Conservation (phyloP, 2,329 filamentous ascomycete species). For the Neophaeococcomyces mojaviensis region DNA sequence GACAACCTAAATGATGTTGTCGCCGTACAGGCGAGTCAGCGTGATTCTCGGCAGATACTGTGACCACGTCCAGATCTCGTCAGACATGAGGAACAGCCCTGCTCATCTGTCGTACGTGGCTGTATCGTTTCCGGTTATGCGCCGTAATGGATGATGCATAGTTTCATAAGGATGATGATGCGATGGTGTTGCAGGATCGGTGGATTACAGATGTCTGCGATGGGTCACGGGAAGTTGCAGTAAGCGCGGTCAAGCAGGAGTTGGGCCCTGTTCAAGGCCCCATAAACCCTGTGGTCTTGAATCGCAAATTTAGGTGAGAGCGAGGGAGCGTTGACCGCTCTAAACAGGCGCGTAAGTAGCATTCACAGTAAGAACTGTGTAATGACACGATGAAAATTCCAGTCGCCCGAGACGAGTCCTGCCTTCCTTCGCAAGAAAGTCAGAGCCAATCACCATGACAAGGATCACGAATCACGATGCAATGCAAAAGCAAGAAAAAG, state of each 20-base stretch:
- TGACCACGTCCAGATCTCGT: too few relatives aligned
- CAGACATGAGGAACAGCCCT: too few relatives aligned
- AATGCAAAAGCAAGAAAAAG: too few relatives aligned
- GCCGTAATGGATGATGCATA: not conserved
- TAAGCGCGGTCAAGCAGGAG: constrained; percentile 1
- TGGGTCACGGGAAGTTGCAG: constrained; percentile 3
- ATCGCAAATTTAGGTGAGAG: constrained; percentile 1
- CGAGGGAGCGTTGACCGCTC: too few relatives aligned
- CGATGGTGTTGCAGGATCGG: not conserved
- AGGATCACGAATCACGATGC: too few relatives aligned
- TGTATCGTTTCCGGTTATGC: not conserved
- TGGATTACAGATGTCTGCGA: not conserved
- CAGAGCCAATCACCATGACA: too few relatives aligned
- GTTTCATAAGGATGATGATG: not conserved
- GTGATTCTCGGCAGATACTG: too few relatives aligned
- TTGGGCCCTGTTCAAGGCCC: not conserved
- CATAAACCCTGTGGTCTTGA: not conserved
- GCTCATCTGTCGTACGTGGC: not conserved
- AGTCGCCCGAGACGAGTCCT: too few relatives aligned
- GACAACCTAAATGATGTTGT: not conserved
- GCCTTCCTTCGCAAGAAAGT: too few relatives aligned
- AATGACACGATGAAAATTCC: too few relatives aligned
- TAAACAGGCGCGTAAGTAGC: too few relatives aligned
- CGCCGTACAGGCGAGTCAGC: not conserved
- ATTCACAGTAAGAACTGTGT: too few relatives aligned